Percentiles rank a stretch among this genome's conserved stretches.
Conservation (phyloP, 2,329 filamentous ascomycete genomes). For the Aspergillus unguis region DNA sequence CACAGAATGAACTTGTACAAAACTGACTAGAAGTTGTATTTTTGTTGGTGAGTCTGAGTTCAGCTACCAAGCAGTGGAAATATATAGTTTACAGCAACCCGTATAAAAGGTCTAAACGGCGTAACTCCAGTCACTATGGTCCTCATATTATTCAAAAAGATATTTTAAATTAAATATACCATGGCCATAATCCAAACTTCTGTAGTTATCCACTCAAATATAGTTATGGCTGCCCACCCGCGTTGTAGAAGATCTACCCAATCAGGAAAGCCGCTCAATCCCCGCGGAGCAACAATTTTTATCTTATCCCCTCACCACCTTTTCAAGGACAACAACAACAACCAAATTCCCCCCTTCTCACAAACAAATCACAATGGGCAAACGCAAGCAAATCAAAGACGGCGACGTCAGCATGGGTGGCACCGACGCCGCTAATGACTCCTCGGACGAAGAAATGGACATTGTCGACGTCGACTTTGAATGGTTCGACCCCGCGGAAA, state of each 20-base stretch:
- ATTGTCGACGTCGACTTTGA: constrained; percentile 96
- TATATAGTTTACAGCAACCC: too few relatives aligned
- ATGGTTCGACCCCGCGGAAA: constrained; percentile 92
- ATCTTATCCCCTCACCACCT: constrained; percentile 2
- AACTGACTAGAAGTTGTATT: too few relatives aligned
- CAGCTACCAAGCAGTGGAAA: too few relatives aligned
- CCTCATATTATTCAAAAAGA: too few relatives aligned
- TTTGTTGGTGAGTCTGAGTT: too few relatives aligned
- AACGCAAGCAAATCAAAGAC: constrained; percentile 50
- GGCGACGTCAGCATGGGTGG: constrained; percentile 45
- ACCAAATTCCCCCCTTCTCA: not conserved
- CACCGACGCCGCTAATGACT: constrained; percentile 37
- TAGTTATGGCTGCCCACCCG: too few relatives aligned
- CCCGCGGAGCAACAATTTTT: constrained; percentile 4
- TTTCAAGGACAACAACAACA: not conserved
- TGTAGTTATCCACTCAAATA: too few relatives aligned
- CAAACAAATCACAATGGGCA: constrained; percentile 44
- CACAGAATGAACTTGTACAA: too few relatives aligned
- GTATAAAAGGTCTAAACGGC: too few relatives aligned
- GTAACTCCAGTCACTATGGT: too few relatives aligned
- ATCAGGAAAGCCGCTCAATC: not conserved
- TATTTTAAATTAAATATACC: too few relatives aligned
- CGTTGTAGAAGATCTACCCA: not conserved
- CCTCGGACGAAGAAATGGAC: constrained; percentile 67
- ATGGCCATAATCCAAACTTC: too few relatives aligned